phyloP scores from a whole-genome alignment of 345 rosid genomes.

The Iberis pinnata region DNA sequence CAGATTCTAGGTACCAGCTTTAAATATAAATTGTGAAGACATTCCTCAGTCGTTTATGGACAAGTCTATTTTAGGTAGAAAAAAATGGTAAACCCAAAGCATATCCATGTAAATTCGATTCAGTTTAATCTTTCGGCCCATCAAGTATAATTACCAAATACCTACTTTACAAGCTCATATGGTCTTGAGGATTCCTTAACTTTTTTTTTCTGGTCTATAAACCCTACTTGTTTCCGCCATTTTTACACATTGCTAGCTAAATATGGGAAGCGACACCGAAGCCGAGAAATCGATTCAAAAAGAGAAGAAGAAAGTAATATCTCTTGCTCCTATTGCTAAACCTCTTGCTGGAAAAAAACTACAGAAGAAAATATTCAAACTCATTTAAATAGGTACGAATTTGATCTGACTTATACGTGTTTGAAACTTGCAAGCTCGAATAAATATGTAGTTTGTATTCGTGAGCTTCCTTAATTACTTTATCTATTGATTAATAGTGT shows the following conservation, averaged over 20 bases:
- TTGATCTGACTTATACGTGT: not conserved
- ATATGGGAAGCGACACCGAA: slow-evolving; percentile 80
- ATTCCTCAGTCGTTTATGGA: too few relatives aligned
- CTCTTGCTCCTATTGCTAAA: slow-evolving; percentile 81
- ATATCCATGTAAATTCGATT: too few relatives aligned
- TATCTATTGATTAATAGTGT: not conserved
- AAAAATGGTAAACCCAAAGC: too few relatives aligned
- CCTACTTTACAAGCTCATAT: too few relatives aligned
- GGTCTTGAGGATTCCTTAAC: too few relatives aligned
- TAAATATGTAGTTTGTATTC: not conserved
- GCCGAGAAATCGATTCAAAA: slow-evolving; percentile 48
- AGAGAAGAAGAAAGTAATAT: slow-evolving; percentile 54
- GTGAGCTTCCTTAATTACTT: too few relatives aligned
- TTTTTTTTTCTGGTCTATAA: too few relatives aligned
- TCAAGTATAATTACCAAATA: too few relatives aligned
- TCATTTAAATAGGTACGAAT: slow-evolving; percentile 65
- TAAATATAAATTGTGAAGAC: too few relatives aligned
- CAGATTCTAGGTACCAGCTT: too few relatives aligned
- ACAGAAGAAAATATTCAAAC: slow-evolving; percentile 73
- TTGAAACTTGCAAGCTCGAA: not conserved
- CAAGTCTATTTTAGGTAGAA: too few relatives aligned
- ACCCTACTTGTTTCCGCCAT: slow-evolving; percentile 24
- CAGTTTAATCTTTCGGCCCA: too few relatives aligned
- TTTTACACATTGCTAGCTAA: not conserved
- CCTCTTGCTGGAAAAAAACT: slow-evolving; percentile 94